These are phyloP conservation scores for Ogataea wickerhamii DNA, from an alignment of 805 yeast species.

Conservation along the genomic window DNA sequence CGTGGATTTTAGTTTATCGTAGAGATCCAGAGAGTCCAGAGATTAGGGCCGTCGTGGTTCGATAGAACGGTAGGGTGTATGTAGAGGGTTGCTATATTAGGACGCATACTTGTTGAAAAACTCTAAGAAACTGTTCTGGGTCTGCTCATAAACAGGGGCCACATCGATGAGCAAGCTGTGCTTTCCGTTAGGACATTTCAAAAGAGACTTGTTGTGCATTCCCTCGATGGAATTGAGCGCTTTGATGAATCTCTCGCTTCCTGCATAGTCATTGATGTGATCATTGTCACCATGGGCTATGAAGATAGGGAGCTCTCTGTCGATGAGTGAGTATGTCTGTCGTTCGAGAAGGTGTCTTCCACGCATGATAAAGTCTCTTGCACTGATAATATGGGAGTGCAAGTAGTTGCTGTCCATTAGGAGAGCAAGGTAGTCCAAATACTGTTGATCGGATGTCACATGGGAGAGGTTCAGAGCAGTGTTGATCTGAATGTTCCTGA, in stretches of 20 bases:
- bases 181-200: constrained; percentile 31
- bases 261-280: constrained; percentile 51
- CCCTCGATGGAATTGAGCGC: constrained; percentile 24
- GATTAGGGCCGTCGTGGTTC: too few species aligned
- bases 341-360: constrained; percentile 50
- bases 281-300: constrained; percentile 65
- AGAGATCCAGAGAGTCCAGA: too few species aligned
- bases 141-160: constrained; percentile 28
- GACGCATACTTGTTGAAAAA: constrained; percentile 33
- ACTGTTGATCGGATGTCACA: constrained; percentile 47
- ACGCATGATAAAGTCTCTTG: constrained; percentile 58
- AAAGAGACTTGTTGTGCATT: constrained; percentile 27
- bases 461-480: constrained; percentile 54
- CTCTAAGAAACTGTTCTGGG: constrained; percentile 36
- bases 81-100: background rate
- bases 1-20: too few species aligned
- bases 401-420: constrained; percentile 42
- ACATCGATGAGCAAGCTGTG: constrained; percentile 50
- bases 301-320: constrained; percentile 44
- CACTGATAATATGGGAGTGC: constrained; percentile 51
- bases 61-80: too few species aligned
- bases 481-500: constrained; percentile 40
- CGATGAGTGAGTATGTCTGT: constrained; percentile 35
- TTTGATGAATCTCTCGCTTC: constrained; percentile 41
- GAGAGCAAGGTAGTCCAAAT: constrained; percentile 41